A percentile compares a stretch with the other conserved stretches of the same genome.
phyloP scores from a whole-genome alignment of 352 stramenopile species.

The Pythium dissimile region DNA sequence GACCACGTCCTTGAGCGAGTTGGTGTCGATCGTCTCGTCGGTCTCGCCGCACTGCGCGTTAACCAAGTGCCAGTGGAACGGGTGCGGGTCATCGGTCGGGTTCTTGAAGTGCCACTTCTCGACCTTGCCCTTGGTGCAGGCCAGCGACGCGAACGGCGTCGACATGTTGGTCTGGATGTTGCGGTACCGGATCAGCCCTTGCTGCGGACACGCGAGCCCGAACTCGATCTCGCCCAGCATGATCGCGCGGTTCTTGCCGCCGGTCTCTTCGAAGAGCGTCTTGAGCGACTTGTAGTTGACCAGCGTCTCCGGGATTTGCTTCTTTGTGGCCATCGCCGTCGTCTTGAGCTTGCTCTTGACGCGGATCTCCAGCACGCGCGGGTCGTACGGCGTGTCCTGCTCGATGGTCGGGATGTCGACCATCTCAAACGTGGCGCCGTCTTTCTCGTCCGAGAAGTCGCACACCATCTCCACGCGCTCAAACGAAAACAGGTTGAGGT shows the following conservation, averaged over 20 bases:
- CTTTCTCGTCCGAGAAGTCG: slow-evolving; percentile 42
- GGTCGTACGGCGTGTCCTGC: slow-evolving; percentile 46
- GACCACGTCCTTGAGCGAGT: slow-evolving; percentile 68
- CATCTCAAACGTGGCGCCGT: slow-evolving; percentile 48
- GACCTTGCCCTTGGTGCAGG: slow-evolving; percentile 64
- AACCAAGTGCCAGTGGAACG: slow-evolving; percentile 77
- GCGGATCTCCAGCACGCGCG: slow-evolving; percentile 45
- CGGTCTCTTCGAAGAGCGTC: slow-evolving; percentile 41
- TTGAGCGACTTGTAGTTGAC: slow-evolving; percentile 54
- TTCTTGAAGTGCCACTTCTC: slow-evolving; percentile 83
- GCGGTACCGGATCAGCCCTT: slow-evolving; percentile 50
- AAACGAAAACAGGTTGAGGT: slow-evolving; percentile 54
- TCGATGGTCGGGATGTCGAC: slow-evolving; percentile 39
- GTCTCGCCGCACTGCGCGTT: slow-evolving; percentile 66
- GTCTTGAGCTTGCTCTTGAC: slow-evolving; percentile 40
- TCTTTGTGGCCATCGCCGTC: slow-evolving; percentile 25
- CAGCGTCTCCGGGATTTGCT: slow-evolving; percentile 35
- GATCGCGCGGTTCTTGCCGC: slow-evolving; percentile 51
- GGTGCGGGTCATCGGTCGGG: slow-evolving; percentile 67
- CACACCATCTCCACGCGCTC: slow-evolving; percentile 58
- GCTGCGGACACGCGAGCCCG: slow-evolving; percentile 31
- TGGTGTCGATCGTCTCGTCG: slow-evolving; percentile 62
- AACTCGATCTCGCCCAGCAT: slow-evolving; percentile 59
- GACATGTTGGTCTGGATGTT: slow-evolving; percentile 54
- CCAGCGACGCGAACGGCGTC: slow-evolving; percentile 39